Evolutionary conservation across 2,329 filamentous ascomycete species (phyloP), one percentile per base, ranked within the genome.

Genomic region (Cordyceps pruinosa): DNA sequence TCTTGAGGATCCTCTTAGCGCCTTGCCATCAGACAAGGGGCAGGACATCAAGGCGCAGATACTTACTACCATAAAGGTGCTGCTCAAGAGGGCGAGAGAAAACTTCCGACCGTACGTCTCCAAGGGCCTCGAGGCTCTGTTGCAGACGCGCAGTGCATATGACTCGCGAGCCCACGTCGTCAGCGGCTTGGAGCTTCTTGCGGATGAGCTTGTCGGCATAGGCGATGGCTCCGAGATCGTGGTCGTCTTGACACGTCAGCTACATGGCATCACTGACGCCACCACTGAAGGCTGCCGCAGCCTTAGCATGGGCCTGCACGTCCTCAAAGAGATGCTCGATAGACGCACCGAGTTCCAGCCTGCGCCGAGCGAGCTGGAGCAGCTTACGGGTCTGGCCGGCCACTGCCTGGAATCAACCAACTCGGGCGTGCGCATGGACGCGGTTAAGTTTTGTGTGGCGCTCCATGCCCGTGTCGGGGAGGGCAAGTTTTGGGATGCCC

Each of bases 391-490:
- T 10, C 72, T 86, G 23, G 76, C 82, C 4, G 72, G 72, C n/a
- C 73, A 77, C 45, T 86, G 83, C 61, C 74, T 87, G 19, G 82
- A 83, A 61, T 84, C 81, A 61, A 67, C 73, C 26, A 83, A 86
- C 64, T 84, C 81, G 48, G 82, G 80, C 7, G 84, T 87, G 8
- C 76, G 84, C 41, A 88, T 90, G 78, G 88, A 89, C 60, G 86
- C 88, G n/a, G 86, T 91, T 46, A 84, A 89, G 67, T 77, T 91
- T n/a, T 90, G 88, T 64, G 84, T 90, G 26, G 83, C 85, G 58
- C 72, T 91, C 60, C 87, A 91, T 67, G 76, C 78, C 47, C 72
- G 80, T 12, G 76, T 87, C 9, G 83, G 84, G 13, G 83, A 86
- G 56, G 70, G 65, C 10, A 66, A 66, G 30, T 92, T 92, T 67